phyloP scores from a whole-genome alignment of 352 stramenopile species.

The Phytophthora rubi region DNA sequence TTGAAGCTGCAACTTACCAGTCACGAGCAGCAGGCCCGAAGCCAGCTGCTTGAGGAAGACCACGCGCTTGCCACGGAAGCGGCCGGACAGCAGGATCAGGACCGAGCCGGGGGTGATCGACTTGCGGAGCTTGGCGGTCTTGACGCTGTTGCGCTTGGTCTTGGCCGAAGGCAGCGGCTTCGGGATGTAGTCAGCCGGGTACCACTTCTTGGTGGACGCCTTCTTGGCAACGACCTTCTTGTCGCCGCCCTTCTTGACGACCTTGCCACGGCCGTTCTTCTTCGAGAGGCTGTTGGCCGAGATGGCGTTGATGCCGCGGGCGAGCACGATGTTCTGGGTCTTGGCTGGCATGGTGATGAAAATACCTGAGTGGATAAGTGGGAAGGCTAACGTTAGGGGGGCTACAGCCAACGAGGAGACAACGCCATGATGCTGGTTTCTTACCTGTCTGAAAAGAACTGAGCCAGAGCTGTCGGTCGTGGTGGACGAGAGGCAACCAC shows the following conservation, averaged over 20 bases:
- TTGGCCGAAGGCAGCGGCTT: constrained; percentile 71
- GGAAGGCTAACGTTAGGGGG: not conserved
- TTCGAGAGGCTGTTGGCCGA: constrained; percentile 65
- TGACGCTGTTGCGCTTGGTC: constrained; percentile 77
- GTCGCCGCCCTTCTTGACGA: constrained; percentile 60
- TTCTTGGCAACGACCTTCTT: constrained; percentile 74
- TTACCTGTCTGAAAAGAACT: constrained; percentile 79
- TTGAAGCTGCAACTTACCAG: constrained; percentile 60
- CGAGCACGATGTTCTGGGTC: constrained; percentile 71
- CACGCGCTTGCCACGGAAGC: constrained; percentile 98
- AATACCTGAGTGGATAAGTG: constrained; percentile 43
- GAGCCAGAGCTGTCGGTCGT: not conserved
- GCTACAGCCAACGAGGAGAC: not conserved
- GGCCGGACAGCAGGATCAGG: constrained; percentile 96
- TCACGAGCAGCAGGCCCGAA: constrained; percentile 97
- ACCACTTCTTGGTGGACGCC: constrained; percentile 73
- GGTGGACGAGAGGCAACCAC: constrained; percentile 13
- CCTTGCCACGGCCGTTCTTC: constrained; percentile 67
- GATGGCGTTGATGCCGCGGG: constrained; percentile 84
- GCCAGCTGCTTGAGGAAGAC: constrained; percentile 98
- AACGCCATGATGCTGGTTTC: constrained; percentile 9
- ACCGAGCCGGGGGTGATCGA: constrained; percentile 97
- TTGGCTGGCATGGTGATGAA: constrained; percentile 63
- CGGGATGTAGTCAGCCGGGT: constrained; percentile 72
- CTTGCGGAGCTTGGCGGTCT: constrained; percentile 94